Base-by-base conservation (phyloP, 2,329 filamentous ascomycete species). In the Gremmenia infestans region DNA sequence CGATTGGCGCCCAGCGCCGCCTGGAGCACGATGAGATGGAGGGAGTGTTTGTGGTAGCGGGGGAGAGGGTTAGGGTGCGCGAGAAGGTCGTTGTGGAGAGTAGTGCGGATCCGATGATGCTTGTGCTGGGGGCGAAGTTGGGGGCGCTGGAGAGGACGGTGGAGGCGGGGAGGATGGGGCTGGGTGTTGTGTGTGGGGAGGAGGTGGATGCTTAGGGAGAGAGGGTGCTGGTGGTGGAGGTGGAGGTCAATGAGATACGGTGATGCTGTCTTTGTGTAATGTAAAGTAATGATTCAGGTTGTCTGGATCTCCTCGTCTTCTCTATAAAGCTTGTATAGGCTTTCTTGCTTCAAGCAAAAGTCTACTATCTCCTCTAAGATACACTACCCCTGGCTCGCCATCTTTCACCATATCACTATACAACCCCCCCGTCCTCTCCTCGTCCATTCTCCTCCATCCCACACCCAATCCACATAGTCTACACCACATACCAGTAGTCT, bases 81-180 rank as follows among this genome's bases (percentile, higher is more conserved):
- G 93, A 97, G 71, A 97, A 97, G 74, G 82, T 96, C 4, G 81
- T 88, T 42, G 87, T 97, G 2, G 92, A 96, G 58, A 65, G 64
- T 65, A 65, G 66, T 66, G 89, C 91, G 54, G 92, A 97, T 71
- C 93, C 93, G 1, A 92, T 85, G 64, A 70, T 97, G 61, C 85
- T 97, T 70, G 87, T 89, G 37, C 78, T 94, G 36, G 87, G 89
- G 70, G 87, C 91, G 5, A 97, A 97, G 73, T 76, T 97, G 63
- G 83, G 81, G 32, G 91, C 89, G 4, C 73, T 97, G 55, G 86
- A 88, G 60, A 83, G 91, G 65, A 22, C 22, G 22, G 22, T 22
- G 22, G 22, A 22, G 22, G 22, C 22, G 22, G 22, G 22, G 22
- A 22, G 86, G 63, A 78, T 81, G 54, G 91, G 91, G 12, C 72